A percentile compares a stretch with the other conserved stretches of the same genome.
These are phyloP conservation scores for Colletotrichum tanaceti DNA, from an alignment of 2,329 filamentous ascomycete genomes.

Conservation along the genomic window DNA sequence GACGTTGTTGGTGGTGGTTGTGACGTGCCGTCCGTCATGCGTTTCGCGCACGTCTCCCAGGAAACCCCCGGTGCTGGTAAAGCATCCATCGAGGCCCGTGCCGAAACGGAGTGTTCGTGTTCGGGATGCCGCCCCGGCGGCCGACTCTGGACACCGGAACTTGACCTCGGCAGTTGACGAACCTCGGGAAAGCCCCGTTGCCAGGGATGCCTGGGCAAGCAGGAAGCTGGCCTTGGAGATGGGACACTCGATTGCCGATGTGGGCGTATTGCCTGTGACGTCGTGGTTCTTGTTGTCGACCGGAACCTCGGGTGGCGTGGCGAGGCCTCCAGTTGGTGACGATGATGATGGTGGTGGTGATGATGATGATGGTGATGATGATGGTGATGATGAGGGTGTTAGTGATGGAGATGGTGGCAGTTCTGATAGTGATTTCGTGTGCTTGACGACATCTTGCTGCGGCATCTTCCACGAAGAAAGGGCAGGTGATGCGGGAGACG, in stretches of 20 bases:
- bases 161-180: slow-evolving; percentile 25
- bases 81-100: slow-evolving; percentile 31
- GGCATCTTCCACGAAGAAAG: neutral
- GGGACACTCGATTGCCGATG: slow-evolving; percentile 19
- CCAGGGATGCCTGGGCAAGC: slow-evolving; percentile 32
- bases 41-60: slow-evolving; percentile 3
- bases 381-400: too few relatives aligned
- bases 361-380: too few relatives aligned
- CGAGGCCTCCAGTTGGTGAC: neutral
- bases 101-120: slow-evolving; percentile 28
- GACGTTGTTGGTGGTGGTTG: too few relatives aligned
- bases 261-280: neutral
- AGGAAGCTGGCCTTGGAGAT: slow-evolving; percentile 36
- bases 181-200: slow-evolving; percentile 5
- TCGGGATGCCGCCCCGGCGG: neutral
- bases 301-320: slow-evolving; percentile 22
- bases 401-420: neutral
- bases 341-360: neutral
- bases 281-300: neutral
- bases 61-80: slow-evolving; percentile 22
- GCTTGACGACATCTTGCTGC: slow-evolving; percentile 11
- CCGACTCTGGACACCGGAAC: slow-evolving; percentile 3
- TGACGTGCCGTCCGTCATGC: neutral
- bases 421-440: neutral
- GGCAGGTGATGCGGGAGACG: slow-evolving; percentile 8